Evolutionary conservation across 371 early-diverging fungal genomes (phyloP), one percentile per base, ranked within the genome.

Genomic region (Conidiobolus coronatus): DNA sequence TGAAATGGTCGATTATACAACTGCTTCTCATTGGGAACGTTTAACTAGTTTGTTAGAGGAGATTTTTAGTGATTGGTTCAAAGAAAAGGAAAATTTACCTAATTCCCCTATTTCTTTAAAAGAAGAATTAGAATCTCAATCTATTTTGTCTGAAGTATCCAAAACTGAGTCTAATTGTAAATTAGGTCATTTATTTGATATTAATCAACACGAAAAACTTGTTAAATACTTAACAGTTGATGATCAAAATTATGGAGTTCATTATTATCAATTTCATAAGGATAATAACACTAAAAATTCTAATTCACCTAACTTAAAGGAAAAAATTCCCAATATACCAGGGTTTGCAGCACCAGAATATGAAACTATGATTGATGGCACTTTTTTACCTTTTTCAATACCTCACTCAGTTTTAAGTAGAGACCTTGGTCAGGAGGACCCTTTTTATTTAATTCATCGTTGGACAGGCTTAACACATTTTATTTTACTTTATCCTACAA

Each of bases 1-100:
- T 40, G 52, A 51, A 24, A 37, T 51, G 21, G 36, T 51, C 12
- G 52, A 51, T 12, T 50, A 50, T 45, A 40, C 39, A 9, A 20
- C 52, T 1, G 39, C 52, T 35, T 51, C 52, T 11, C 42, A 51
- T 23, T 45, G 52, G 45, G 52, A 51, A 22, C 45, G 45, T 17
- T 51, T 51, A 22, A 40, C 39, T 14, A 46, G 46, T n/a, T 33
- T 29, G 17, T 40, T 51, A 13, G 46, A 45, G 46, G 52, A 51
- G 21, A 40, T 45, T 7, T 46, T 51, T 14, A 40, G 20, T 9
- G 41, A 41, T 6, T 51, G 52, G 52, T 40, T 40, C 40, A 19
- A 40, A 17, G 18, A 9, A 17, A 19, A 40, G 9, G 19, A 19
- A 9, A 14, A 40, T 8, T 40, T 40, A 40, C 40, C 40, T 17